phyloP scores from a whole-genome alignment of 495 filamentous ascomycete genomes.

The Parathielavia hyrcaniae region DNA sequence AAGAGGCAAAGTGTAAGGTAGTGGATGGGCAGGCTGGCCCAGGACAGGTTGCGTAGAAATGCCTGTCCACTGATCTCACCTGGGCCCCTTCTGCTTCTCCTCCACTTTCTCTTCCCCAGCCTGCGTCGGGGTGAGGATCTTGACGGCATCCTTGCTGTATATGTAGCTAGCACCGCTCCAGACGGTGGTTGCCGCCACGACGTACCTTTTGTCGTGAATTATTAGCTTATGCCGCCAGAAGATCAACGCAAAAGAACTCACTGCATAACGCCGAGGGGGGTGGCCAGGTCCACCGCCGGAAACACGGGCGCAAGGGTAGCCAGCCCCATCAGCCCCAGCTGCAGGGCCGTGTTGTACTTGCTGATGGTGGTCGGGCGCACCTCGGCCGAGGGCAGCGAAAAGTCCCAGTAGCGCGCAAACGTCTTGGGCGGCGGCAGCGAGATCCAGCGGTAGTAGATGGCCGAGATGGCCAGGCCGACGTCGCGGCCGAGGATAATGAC shows the following conservation, averaged over 20 bases:
- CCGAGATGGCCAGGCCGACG: slow-evolving; percentile 75
- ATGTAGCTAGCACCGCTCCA: slow-evolving; percentile 83
- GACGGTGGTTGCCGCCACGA: slow-evolving; percentile 73
- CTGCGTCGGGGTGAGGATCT: slow-evolving; percentile 56
- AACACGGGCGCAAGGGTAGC: slow-evolving; percentile 70
- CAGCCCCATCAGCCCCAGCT: slow-evolving; percentile 69
- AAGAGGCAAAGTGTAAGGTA: too few species aligned
- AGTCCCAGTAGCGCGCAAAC: slow-evolving; percentile 93
- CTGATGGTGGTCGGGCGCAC: slow-evolving; percentile 86
- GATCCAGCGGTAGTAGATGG: slow-evolving; percentile 93
- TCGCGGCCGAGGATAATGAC: slow-evolving; percentile 86
- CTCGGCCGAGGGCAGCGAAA: slow-evolving; percentile 84
- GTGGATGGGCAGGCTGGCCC: too few species aligned
- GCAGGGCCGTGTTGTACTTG: slow-evolving; percentile 81
- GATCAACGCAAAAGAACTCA: slow-evolving; percentile 42
- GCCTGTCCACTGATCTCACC: neutral
- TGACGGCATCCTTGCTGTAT: slow-evolving; percentile 73
- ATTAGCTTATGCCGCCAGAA: too few species aligned
- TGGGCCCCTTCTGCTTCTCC: slow-evolving; percentile 26
- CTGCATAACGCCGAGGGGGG: slow-evolving; percentile 61
- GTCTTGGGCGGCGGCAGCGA: slow-evolving; percentile 90
- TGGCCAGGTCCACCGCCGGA: slow-evolving; percentile 46
- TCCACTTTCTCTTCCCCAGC: slow-evolving; percentile 7
- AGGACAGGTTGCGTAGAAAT: neutral
- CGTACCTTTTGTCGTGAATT: slow-evolving; percentile 43